Evolutionary conservation across 2,329 filamentous ascomycete species (phyloP).

Genomic region (Alternaria infectoria): DNA sequence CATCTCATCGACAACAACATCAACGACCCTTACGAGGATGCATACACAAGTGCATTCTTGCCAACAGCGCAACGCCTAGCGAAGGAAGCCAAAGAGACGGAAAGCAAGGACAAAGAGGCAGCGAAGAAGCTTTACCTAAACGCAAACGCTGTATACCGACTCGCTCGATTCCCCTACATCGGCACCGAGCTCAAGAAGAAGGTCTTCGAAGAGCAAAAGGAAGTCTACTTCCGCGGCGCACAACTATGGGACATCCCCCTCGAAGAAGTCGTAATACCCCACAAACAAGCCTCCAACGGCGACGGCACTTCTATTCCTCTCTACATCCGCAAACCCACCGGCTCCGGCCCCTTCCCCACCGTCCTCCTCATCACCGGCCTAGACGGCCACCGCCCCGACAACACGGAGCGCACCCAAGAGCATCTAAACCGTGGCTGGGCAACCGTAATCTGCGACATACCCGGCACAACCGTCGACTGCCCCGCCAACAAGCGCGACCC

Average conservation of each 20-base stretch:
- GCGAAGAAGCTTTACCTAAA: slow-evolving; percentile 70
- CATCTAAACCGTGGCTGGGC: slow-evolving; percentile 57
- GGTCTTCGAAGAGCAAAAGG: slow-evolving; percentile 71
- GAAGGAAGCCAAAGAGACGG: slow-evolving; percentile 48
- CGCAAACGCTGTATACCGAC: slow-evolving; percentile 73
- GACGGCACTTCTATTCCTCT: slow-evolving; percentile 66
- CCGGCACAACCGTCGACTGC: slow-evolving; percentile 61
- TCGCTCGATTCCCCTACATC: slow-evolving; percentile 70
- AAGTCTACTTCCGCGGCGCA: slow-evolving; percentile 64
- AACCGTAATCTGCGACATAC: slow-evolving; percentile 61
- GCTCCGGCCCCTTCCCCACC: slow-evolving; percentile 53
- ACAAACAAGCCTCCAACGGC: slow-evolving; percentile 56
- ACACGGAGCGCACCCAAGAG: slow-evolving; percentile 53
- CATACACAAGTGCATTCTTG: slow-evolving; percentile 69
- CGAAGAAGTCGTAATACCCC: slow-evolving; percentile 65
- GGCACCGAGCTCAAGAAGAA: slow-evolving; percentile 59
- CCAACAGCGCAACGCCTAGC: slow-evolving; percentile 65
- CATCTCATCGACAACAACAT: slow-evolving; percentile 57
- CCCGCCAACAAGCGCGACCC: slow-evolving; percentile 58
- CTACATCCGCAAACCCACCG: slow-evolving; percentile 65
- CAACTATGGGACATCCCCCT: slow-evolving; percentile 58
- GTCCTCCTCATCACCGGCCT: slow-evolving; percentile 64
- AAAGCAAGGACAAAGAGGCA: slow-evolving; percentile 50
- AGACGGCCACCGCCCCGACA: slow-evolving; percentile 63
- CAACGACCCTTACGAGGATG: slow-evolving; percentile 68